Conservation (phyloP, 768 basidiomycete genomes). For the Peribolospora baueri region DNA sequence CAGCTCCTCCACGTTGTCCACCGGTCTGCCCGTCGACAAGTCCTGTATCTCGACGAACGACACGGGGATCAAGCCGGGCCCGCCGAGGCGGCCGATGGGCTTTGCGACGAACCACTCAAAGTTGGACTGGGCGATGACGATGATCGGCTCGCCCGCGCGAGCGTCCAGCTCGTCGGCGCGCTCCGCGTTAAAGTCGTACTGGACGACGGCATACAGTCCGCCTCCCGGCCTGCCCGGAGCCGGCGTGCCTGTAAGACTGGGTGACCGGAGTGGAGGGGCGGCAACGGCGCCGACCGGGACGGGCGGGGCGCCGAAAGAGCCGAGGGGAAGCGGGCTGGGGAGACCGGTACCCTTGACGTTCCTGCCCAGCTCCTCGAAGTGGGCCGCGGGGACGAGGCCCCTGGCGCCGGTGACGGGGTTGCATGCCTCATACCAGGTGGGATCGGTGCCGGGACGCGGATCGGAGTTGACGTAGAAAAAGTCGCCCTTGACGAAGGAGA, state of each 20-base stretch:
- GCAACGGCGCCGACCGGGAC: constrained; percentile 7
- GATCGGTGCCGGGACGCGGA: constrained; percentile 16
- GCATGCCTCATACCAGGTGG: constrained; percentile 71
- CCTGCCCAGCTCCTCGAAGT: constrained; percentile 82
- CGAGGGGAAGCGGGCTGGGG: constrained; percentile 9
- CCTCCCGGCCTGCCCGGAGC: constrained; percentile 19
- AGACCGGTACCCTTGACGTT: constrained; percentile 11
- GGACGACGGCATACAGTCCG: constrained; percentile 74
- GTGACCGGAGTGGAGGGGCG: constrained; percentile 4
- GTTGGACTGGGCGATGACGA: constrained; percentile 97
- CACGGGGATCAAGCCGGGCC: constrained; percentile 89
- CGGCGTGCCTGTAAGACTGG: constrained; percentile 7
- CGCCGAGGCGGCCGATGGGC: constrained; percentile 78
- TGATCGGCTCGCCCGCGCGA: constrained; percentile 73
- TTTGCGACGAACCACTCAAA: constrained; percentile 99
- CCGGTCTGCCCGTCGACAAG: constrained; percentile 54
- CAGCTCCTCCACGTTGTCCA: constrained; percentile 46
- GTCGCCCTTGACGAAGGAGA: constrained; percentile 79
- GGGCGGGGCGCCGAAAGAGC: constrained; percentile 7
- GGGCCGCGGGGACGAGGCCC: constrained; percentile 60
- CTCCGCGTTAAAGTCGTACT: constrained; percentile 89
- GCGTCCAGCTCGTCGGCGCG: constrained; percentile 89
- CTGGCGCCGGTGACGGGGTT: constrained; percentile 78
- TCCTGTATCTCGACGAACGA: constrained; percentile 93
- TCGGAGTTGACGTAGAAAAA: constrained; percentile 90